Conservation (phyloP, 257 asterid genomes). For the Capsicum pubescens region DNA sequence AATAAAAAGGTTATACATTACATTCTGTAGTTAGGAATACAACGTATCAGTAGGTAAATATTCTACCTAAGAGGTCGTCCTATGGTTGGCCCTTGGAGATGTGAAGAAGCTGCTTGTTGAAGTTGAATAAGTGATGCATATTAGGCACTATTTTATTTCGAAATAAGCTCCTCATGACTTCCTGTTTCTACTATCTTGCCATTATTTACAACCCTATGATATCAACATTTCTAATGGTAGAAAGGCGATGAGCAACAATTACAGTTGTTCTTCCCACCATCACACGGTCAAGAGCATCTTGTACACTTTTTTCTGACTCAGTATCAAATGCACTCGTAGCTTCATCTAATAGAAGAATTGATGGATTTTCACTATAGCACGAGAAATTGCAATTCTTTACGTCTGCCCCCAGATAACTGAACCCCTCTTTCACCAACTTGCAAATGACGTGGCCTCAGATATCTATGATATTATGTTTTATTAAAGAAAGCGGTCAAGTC, state of each 20-base stretch:
- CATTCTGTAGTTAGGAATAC: not conserved
- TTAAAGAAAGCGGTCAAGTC: not conserved
- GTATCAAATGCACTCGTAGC: conserved; percentile 99
- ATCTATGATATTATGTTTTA: conserved; percentile 4
- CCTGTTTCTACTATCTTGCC: conserved; percentile 85
- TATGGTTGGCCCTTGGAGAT: conserved; percentile 59
- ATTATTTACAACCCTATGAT: conserved; percentile 77
- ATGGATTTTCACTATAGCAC: conserved; percentile 94
- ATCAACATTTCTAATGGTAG: conserved; percentile 91
- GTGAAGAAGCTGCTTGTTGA: conserved; percentile 75
- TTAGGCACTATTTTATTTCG: conserved; percentile 64
- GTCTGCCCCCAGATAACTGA: conserved; percentile 97
- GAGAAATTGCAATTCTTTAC: conserved; percentile 90
- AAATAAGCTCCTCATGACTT: conserved; percentile 88
- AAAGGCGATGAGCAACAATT: conserved; percentile 89
- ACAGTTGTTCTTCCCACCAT: conserved; percentile 95
- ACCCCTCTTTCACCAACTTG: conserved; percentile 99
- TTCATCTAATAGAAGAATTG: conserved; percentile 85
- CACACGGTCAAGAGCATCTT: conserved; percentile 95
- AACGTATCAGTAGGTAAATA: not conserved
- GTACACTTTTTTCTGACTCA: conserved; percentile 93
- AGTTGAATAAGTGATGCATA: conserved; percentile 88
- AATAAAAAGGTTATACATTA: conserved; percentile 24
- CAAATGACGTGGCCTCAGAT: conserved; percentile 14
- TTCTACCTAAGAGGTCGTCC: conserved; percentile 70